Evolutionary conservation across 2,329 filamentous ascomycete species (phyloP), one percentile per base, ranked within the genome.

Genomic region (Neurospora sp.): DNA sequence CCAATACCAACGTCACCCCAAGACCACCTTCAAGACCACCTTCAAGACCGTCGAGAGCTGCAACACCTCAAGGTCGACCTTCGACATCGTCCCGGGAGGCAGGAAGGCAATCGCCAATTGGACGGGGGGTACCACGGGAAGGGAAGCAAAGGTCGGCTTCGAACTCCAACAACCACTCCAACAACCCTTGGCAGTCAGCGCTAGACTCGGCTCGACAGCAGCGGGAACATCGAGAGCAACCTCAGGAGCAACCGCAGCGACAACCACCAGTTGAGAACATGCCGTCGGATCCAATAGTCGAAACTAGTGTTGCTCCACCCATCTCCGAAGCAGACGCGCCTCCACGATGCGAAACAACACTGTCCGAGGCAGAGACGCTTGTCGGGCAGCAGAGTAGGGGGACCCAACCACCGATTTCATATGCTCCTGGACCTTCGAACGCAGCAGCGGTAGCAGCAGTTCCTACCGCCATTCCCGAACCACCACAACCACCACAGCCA

Each of bases 351-450:
- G 83, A 84, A 12, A 86, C 84, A 0, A 83, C 84, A 33, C 82
- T 87, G 70, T 85, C 85, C 0, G 82, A 85, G 70, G 81, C 83
- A 38, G 81, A 82, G 68, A 84, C 84, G 1, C 79, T 87, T 52
- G 82, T 83, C 11, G 81, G 84, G 67, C 82, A 80, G 71, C 81
- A 81, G 67, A 87, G 84, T 75, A 81, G 80, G 66, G 80, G 82
- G 19, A 87, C 86, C 1, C 81, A 89, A 74, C 79, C 81, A 33
- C 86, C 85, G 17, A 75, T 84, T 4, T 72, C 77, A 65, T 77
- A 77, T 67, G 66, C 71, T 28, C 67, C 71, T 4, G 68, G 66
- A 33, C 43, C 43, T 17, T 69, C 10, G 70, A 68, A 19, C 37
- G 67, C 67, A 28, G 66, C 57, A 57, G 39, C 70, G 38, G 19